Conservation (phyloP, 305 asterid genomes). For the Fraxinus sp. region DNA sequence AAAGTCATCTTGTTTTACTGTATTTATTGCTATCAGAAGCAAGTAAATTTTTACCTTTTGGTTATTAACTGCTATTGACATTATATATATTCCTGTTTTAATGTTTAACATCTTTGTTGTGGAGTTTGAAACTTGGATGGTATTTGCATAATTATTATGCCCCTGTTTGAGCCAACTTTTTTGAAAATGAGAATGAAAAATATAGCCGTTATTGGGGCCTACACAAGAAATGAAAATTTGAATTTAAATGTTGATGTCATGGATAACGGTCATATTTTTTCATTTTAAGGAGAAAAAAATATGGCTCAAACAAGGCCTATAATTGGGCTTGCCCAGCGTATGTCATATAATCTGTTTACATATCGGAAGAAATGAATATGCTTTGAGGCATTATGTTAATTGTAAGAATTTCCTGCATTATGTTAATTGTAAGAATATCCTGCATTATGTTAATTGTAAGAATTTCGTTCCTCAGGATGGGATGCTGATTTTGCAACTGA, state of each 20-base stretch:
- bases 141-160: not conserved
- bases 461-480: conserved; percentile 68
- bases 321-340: not conserved
- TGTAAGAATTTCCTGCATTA: conserved; percentile 22
- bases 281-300: too few relatives aligned
- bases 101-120: conserved; percentile 3
- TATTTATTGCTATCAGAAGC: not conserved
- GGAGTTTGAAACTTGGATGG: conserved; percentile 4
- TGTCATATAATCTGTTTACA: conserved; percentile 1
- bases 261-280: too few relatives aligned
- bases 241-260: too few relatives aligned
- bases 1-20: not conserved
- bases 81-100: not conserved
- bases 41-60: conserved; percentile 6
- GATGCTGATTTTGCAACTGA: conserved; percentile 97
- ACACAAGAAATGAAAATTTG: too few relatives aligned
- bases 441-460: conserved; percentile 21
- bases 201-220: too few relatives aligned
- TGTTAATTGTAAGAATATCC: conserved; percentile 25
- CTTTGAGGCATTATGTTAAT: conserved; percentile 15
- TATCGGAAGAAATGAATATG: conserved; percentile 13
- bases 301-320: too few relatives aligned
- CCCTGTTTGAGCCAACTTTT: too few relatives aligned
- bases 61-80: conserved; percentile 17
- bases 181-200: too few relatives aligned